A percentile compares a stretch with the other conserved stretches of the same genome.
Evolutionary conservation across 192 early-diverging fungal genomes (phyloP).

Genomic region (Coemansia javaensis): DNA sequence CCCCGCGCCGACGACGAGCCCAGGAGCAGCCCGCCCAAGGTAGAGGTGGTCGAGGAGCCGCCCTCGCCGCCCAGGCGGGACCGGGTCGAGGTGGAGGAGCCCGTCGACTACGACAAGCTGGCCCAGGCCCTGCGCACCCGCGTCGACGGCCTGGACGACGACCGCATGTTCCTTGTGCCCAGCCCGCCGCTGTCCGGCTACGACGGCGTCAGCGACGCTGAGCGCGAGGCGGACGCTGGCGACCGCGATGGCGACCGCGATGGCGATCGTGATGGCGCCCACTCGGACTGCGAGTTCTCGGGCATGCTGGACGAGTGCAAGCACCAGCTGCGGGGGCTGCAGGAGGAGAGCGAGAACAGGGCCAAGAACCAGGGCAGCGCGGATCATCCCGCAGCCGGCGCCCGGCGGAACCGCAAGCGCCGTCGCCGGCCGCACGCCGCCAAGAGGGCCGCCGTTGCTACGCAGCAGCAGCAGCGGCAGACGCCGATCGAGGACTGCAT

Average conservation of each 20-base stretch:
- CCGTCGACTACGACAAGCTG: slow-evolving; percentile 26
- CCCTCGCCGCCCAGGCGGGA: slow-evolving; percentile 1
- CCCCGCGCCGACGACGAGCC: background rate
- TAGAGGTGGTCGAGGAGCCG: slow-evolving; percentile 19
- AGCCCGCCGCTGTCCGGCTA: slow-evolving; percentile 15
- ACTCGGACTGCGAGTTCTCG: slow-evolving; percentile 35
- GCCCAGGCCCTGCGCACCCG: slow-evolving; percentile 31
- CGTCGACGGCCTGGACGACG: slow-evolving; percentile 21
- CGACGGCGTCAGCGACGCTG: slow-evolving; percentile 1
- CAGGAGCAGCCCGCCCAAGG: background rate
- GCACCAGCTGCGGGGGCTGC: slow-evolving; percentile 24
- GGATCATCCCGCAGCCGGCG: too few relatives aligned
- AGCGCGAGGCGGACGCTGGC: background rate
- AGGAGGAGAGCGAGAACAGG: background rate
- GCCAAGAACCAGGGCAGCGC: background rate
- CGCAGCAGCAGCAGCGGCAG: background rate
- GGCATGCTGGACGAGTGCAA: slow-evolving; percentile 32
- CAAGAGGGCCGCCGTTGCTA: background rate
- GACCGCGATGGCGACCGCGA: background rate
- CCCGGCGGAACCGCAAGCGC: slow-evolving; percentile 8
- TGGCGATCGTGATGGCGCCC: background rate
- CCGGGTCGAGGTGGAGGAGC: slow-evolving; percentile 38
- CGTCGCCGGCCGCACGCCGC: slow-evolving; percentile 1
- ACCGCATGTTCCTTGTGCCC: slow-evolving; percentile 24
- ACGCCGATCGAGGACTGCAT: slow-evolving; percentile 25